Evolutionary conservation across 441 rosid species (phyloP).

Genomic region (Manihot esculenta): DNA sequence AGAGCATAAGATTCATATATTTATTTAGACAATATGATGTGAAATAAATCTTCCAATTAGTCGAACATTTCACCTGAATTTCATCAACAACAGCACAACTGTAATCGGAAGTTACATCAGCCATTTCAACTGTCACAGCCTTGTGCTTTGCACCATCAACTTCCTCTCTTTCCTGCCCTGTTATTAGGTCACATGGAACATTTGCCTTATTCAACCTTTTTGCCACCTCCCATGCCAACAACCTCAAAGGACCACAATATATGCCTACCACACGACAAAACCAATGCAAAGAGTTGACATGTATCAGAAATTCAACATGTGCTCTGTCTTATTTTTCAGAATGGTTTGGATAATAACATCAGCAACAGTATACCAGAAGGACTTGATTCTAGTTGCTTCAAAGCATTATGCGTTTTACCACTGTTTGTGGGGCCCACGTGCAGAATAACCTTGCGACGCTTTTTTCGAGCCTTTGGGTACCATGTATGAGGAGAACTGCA

Average conservation of each 20-base stretch:
- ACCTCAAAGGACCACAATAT: constrained; percentile 94
- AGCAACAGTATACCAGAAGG: constrained; percentile 58
- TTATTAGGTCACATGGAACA: constrained; percentile 85
- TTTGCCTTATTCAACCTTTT: constrained; percentile 78
- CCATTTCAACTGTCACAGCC: constrained; percentile 97
- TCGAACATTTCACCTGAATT: constrained; percentile 60
- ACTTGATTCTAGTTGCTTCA: constrained; percentile 69
- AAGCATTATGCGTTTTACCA: constrained; percentile 85
- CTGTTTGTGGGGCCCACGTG: constrained; percentile 97
- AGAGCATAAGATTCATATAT: background rate
- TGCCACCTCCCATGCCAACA: constrained; percentile 94
- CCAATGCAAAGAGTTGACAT: constrained; percentile 12
- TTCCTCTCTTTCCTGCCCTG: constrained; percentile 89
- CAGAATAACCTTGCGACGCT: constrained; percentile 71
- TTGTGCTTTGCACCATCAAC: constrained; percentile 87
- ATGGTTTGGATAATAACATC: background rate
- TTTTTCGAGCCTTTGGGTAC: constrained; percentile 82
- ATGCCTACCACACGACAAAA: constrained; percentile 50
- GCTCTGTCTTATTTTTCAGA: background rate
- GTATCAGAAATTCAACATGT: constrained; percentile 1
- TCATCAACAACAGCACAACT: constrained; percentile 88
- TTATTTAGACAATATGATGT: background rate
- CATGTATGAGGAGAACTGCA: constrained; percentile 82
- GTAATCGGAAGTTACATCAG: constrained; percentile 59
- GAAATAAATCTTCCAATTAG: constrained; percentile 17